These are phyloP conservation scores for Ceriops zippeliana DNA, from an alignment of 345 rosid genomes.

Conservation along the genomic window DNA sequence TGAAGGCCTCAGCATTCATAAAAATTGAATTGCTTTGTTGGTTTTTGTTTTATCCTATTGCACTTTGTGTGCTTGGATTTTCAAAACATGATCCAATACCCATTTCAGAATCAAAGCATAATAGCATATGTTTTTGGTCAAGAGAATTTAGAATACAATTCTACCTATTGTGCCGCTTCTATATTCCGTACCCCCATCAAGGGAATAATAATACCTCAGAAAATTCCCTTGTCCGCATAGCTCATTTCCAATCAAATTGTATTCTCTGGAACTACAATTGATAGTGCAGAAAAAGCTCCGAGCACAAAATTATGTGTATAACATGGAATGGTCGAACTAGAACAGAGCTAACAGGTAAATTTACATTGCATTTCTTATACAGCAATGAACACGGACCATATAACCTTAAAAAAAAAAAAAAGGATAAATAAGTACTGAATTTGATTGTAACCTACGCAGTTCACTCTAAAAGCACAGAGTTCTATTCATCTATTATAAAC, in stretches of 20 bases:
- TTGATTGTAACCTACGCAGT: background rate
- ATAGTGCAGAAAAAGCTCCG: background rate
- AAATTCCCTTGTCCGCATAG: constrained; percentile 12
- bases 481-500: constrained; percentile 60
- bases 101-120: constrained; percentile 17
- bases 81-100: background rate
- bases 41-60: constrained; percentile 1
- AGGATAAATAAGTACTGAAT: background rate
- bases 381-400: constrained; percentile 16
- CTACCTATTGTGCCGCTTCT: background rate
- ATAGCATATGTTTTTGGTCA: constrained; percentile 4
- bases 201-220: background rate
- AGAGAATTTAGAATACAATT: constrained; percentile 12
- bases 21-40: background rate
- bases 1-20: constrained; percentile 5
- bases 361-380: constrained; percentile 13
- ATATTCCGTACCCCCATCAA: background rate
- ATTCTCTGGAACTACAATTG: background rate
- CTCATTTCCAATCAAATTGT: background rate
- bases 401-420: background rate
- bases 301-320: background rate
- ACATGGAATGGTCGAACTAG: no score
- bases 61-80: background rate
- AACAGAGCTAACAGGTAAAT: background rate
- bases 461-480: constrained; percentile 19